These are phyloP conservation scores for Botrytis byssoidea DNA, from an alignment of 2,329 filamentous ascomycete genomes.

Conservation along the genomic window DNA sequence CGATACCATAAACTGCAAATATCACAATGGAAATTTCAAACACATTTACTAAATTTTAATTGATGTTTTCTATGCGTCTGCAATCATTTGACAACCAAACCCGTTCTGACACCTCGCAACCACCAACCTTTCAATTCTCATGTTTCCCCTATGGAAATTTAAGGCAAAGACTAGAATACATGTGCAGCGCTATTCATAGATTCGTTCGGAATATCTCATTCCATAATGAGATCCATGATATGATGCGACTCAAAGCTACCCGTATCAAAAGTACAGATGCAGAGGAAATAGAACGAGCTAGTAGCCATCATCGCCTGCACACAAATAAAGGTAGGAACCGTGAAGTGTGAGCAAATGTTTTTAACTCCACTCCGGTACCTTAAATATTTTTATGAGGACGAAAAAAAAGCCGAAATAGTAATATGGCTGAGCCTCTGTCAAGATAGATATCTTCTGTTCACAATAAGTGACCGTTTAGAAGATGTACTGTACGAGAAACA, in stretches of 20 bases:
- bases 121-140: conserved; percentile 33
- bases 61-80: conserved; percentile 17
- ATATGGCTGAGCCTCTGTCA: conserved; percentile 25
- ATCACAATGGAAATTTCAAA: not conserved
- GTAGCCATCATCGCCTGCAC: conserved; percentile 38
- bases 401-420: conserved; percentile 32
- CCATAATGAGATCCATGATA: conserved; percentile 26
- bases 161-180: conserved; percentile 39
- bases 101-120: conserved; percentile 16
- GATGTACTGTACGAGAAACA: conserved; percentile 37
- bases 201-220: conserved; percentile 8
- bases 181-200: conserved; percentile 37
- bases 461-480: conserved; percentile 37
- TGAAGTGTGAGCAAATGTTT: conserved; percentile 38
- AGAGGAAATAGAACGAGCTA: conserved; percentile 35
- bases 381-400: conserved; percentile 23
- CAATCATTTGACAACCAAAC: conserved; percentile 2
- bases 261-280: conserved; percentile 39
- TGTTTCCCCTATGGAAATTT: conserved; percentile 25
- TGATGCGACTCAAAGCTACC: conserved; percentile 32
- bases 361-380: conserved; percentile 37
- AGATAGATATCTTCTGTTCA: conserved; percentile 33
- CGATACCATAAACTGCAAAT: not conserved
- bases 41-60: conserved; percentile 10
- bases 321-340: conserved; percentile 19